Percentiles rank a stretch among this genome's conserved stretches.
These are phyloP conservation scores for Sporothrix brasiliensis DNA, from an alignment of 2,329 filamentous ascomycete genomes.

Conservation along the genomic window DNA sequence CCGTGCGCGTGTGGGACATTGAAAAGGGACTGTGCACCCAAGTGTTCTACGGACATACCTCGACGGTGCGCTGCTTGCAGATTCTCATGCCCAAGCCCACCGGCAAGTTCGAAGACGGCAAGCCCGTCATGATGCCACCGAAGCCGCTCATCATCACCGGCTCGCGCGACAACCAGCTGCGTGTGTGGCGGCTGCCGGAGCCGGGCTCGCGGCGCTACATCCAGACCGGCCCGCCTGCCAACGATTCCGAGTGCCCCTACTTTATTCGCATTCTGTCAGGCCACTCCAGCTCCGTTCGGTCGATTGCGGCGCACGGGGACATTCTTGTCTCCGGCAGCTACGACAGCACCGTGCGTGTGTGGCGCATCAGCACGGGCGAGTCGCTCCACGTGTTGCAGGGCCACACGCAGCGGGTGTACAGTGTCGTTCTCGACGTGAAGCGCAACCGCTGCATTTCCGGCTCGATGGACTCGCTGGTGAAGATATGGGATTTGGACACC, in stretches of 20 bases:
- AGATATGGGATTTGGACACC: constrained; percentile 93
- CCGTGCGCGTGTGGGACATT: constrained; percentile 99
- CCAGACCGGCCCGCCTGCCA: constrained; percentile 74
- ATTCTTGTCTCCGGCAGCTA: constrained; percentile 98
- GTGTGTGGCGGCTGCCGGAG: constrained; percentile 91
- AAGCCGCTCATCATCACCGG: constrained; percentile 97
- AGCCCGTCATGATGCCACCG: constrained; percentile 83
- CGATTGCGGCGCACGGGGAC: constrained; percentile 92
- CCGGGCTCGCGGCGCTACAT: constrained; percentile 76
- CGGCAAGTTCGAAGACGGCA: constrained; percentile 70
- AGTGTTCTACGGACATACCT: constrained; percentile 96
- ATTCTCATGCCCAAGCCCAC: constrained; percentile 86
- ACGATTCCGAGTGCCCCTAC: constrained; percentile 83
- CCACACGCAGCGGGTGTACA: constrained; percentile 93
- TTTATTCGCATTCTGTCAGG: constrained; percentile 86
- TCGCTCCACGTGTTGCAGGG: constrained; percentile 80
- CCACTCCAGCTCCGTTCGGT: constrained; percentile 90
- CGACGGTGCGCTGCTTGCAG: constrained; percentile 92
- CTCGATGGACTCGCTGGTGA: constrained; percentile 97
- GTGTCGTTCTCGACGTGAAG: constrained; percentile 87
- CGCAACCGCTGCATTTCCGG: constrained; percentile 96
- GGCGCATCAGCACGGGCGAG: constrained; percentile 96
- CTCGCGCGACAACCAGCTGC: constrained; percentile 88
- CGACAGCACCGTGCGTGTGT: constrained; percentile 91
- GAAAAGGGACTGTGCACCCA: constrained; percentile 90